A percentile compares a stretch with the other conserved stretches of the same genome.
These are phyloP conservation scores for Astrephomene gubernaculifera DNA, from an alignment of 139 green algal species.

Conservation along the genomic window DNA sequence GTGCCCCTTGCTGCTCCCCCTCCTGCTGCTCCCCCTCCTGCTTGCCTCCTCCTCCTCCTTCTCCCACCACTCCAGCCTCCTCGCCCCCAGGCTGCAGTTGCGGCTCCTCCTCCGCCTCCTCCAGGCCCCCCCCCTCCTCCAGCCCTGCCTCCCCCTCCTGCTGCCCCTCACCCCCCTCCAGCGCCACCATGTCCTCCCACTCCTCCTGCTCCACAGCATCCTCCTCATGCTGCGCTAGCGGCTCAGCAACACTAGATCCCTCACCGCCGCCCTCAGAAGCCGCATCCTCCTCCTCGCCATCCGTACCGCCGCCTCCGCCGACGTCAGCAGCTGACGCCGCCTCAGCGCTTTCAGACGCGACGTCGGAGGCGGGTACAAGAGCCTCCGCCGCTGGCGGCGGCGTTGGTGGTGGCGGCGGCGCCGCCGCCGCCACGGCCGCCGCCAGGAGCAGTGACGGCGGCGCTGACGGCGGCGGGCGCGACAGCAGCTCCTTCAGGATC, in stretches of 20 bases:
- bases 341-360: background rate
- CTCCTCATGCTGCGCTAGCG: background rate
- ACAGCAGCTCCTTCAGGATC: conserved; percentile 47
- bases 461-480: background rate
- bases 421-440: background rate
- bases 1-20: background rate
- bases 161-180: no score
- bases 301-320: background rate
- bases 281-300: no score
- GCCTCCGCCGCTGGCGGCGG: background rate
- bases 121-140: no score
- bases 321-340: background rate
- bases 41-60: background rate
- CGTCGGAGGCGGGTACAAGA: background rate
- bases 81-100: no score
- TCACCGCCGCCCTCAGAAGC: no score
- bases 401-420: background rate
- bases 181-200: no score
- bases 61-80: no score
- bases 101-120: background rate
- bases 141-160: background rate
- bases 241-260: no score
- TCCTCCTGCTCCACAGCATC: background rate
- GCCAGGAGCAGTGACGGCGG: no score
- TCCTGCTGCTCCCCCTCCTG: background rate